Evolutionary conservation across 2,329 filamentous ascomycete genomes (phyloP).

Genomic region (Botrytis elliptica): DNA sequence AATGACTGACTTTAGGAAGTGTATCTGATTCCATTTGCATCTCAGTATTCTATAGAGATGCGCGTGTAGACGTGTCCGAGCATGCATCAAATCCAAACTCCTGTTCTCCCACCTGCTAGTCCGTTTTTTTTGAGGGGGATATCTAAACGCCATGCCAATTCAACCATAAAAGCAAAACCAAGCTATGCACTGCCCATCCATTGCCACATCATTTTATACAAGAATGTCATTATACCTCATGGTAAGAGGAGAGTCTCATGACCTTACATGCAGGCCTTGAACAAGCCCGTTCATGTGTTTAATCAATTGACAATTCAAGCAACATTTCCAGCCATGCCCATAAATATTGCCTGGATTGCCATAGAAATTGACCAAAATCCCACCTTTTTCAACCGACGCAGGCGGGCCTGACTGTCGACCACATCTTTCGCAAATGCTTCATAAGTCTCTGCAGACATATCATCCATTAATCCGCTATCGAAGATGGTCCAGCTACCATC

Average conservation of each 20-base stretch:
- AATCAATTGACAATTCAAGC: conserved; percentile 43
- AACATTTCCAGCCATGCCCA: conserved; percentile 86
- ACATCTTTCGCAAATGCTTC: conserved; percentile 91
- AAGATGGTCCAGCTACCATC: conserved; percentile 94
- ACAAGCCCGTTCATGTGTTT: neutral
- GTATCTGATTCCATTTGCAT: neutral
- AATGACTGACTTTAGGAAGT: neutral
- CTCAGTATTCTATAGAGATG: neutral
- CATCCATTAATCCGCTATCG: conserved; percentile 91
- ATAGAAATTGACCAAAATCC: conserved; percentile 94
- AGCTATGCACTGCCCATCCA: conserved; percentile 4
- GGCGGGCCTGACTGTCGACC: conserved; percentile 80
- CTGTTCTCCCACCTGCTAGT: conserved; percentile 2
- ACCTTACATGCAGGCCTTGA: neutral
- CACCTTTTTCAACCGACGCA: conserved; percentile 88
- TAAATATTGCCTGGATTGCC: conserved; percentile 88
- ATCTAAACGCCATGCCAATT: conserved; percentile 15
- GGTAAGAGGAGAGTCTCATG: conserved; percentile 5
- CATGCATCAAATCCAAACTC: neutral
- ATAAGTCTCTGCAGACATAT: conserved; percentile 90
- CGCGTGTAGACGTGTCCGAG: neutral
- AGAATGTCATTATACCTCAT: neutral
- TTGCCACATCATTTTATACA: conserved; percentile 1
- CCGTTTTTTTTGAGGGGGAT: conserved; percentile 14
- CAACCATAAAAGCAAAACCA: neutral